These are phyloP conservation scores for Dicorynia guianensis DNA, from an alignment of 306 rosid genomes.

Conservation along the genomic window DNA sequence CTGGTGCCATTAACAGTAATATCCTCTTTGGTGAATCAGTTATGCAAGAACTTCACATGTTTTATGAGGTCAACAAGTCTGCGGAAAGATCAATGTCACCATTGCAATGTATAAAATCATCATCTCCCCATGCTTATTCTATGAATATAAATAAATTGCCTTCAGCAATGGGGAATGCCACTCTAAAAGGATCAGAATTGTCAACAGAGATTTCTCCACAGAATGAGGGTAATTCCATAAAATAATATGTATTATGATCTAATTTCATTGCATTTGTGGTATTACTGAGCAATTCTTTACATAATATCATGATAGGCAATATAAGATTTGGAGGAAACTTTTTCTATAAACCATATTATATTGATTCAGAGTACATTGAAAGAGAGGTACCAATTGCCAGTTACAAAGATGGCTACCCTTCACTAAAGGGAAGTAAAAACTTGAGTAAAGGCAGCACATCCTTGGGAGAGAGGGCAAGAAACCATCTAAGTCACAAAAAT, in stretches of 20 bases:
- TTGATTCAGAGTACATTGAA: slow-evolving; percentile 64
- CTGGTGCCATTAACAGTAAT: slow-evolving; percentile 41
- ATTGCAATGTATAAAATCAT: slow-evolving; percentile 47
- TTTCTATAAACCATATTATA: slow-evolving; percentile 38
- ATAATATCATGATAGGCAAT: slow-evolving; percentile 26
- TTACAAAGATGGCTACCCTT: slow-evolving; percentile 49
- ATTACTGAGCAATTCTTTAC: slow-evolving; percentile 27
- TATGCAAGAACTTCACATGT: slow-evolving; percentile 83
- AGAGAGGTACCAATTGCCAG: slow-evolving; percentile 48
- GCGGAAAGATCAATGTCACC: slow-evolving; percentile 43
- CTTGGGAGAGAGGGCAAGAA: slow-evolving; percentile 52
- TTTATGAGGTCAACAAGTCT: slow-evolving; percentile 61
- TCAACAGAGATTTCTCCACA: slow-evolving; percentile 47
- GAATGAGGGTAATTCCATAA: slow-evolving; percentile 58
- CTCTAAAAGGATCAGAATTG: slow-evolving; percentile 44
- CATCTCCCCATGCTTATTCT: slow-evolving; percentile 50
- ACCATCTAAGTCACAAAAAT: slow-evolving; percentile 40
- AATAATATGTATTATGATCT: slow-evolving; percentile 36
- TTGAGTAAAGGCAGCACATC: slow-evolving; percentile 53
- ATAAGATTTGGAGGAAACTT: slow-evolving; percentile 36
- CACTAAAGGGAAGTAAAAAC: slow-evolving; percentile 41
- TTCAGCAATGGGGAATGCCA: slow-evolving; percentile 47
- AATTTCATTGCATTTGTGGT: slow-evolving; percentile 26
- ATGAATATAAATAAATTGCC: slow-evolving; percentile 43
- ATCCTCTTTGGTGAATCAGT: slow-evolving; percentile 55